Base-by-base conservation (phyloP, 2,329 filamentous ascomycete genomes). In the Neoscytalidium dimidiatum region DNA sequence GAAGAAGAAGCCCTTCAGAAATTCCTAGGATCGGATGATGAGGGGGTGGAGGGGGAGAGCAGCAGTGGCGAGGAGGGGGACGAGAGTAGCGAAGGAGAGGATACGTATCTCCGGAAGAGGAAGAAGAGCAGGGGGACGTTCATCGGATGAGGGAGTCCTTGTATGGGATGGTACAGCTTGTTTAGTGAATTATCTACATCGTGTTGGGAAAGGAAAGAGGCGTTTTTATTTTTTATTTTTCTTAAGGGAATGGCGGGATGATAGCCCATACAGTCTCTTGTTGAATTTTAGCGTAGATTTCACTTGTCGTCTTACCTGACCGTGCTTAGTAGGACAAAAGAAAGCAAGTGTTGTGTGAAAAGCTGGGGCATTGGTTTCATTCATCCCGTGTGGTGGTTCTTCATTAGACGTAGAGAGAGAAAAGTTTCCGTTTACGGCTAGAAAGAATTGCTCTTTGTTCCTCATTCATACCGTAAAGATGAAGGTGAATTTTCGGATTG, bases 61-160 rank as follows among this genome's bases (percentile, higher is more conserved):
- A 63, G 60, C 14, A 64, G 49, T 44, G 29, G 31, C 6, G 46
- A 51, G 23, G 63, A 65, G 33, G 44, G 23, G 17, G 63, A 65
- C n/a, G 44, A 28, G 46, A 61, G 64, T 9, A 61, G 44, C 13
- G 64, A 28, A 7, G 49, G 35, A 23, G 49, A 53, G 17, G 49
- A 46, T 2, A n/a, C 4, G 2, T 44, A 21, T 33, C 8, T 33
- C 11, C 33, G 61, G 5, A 44, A 11, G 21, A 48, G 41, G 21
- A 26, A 44, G 23, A 23, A 64, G 52, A 64, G 52, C 13, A 19
- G 52, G 43, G 52, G 62, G 4, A 64, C 62, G 31, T 64, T 64
- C 31, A 13, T 64, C 23, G 51, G 62, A 21, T 48, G 21, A 57
- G 9, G 13, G 38, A 41, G n/a, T 33, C 3, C 17, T 28, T 17